Conservation (phyloP, 345 rosid species). For the Triadica sebifera region DNA sequence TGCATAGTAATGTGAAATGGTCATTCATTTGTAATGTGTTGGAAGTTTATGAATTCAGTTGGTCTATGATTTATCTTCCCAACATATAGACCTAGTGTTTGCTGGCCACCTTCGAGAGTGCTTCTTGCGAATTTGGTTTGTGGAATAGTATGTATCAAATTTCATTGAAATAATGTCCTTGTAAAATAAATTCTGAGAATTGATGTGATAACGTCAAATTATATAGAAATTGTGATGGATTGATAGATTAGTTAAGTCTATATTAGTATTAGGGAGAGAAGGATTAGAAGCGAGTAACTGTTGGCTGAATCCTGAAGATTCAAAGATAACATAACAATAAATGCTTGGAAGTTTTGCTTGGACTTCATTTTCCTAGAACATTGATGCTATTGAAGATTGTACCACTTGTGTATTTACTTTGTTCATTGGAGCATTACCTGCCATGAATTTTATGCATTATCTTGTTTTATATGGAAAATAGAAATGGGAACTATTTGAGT, state of each 20-base stretch:
- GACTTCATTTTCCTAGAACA: background rate
- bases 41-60: background rate
- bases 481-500: background rate
- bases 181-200: background rate
- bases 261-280: background rate
- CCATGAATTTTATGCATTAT: background rate
- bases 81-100: background rate
- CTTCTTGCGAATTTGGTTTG: background rate
- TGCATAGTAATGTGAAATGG: background rate
- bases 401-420: background rate
- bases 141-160: background rate
- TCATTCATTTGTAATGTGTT: background rate
- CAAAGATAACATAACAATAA: background rate
- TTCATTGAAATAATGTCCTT: too few species aligned
- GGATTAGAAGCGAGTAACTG: background rate
- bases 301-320: background rate
- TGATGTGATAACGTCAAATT: background rate
- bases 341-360: background rate
- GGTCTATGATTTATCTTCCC: background rate
- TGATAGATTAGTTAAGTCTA: background rate
- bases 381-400: background rate
- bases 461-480: background rate
- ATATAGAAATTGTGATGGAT: background rate
- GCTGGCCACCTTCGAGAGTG: background rate
- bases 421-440: background rate